Evolutionary conservation across 2,329 filamentous ascomycete genomes (phyloP), one percentile per base, ranked within the genome.

Genomic region (Hawksworthiomyces lignivorus): DNA sequence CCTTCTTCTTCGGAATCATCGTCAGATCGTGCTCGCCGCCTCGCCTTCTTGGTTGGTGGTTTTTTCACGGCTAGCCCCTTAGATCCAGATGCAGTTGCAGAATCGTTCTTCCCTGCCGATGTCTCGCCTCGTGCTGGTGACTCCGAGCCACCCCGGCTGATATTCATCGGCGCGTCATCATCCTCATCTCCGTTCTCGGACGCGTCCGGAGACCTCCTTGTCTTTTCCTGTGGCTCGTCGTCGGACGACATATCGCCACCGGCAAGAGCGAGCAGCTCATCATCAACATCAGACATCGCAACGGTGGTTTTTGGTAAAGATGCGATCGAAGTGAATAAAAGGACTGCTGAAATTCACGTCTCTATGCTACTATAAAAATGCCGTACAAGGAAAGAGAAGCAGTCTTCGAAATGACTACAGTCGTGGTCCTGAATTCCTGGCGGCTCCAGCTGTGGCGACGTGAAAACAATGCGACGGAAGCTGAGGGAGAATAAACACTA

Each of bases 241-340:
- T 73, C 76, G 45, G 77, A 76, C 40, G 69, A 73, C 46, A 72
- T 72, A 47, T 77, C 83, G 52, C 86, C 87, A 55, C 87, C 92
- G 41, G 89, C 92, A 51, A 97, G 80, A 57, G 87, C 89, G 50
- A 97, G 82, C 51, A 97, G 81, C 68, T 96, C 90, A 55, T 90
- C 88, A 60, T 97, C 90, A 52, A 96, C 76, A 58, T 90, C 86
- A 43, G 86, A 84, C 88, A 95, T 94, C 56, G 50, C 73, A 47
- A 44, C 22, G 24, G 12, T 17, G 4, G 20, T 26, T 36, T 26
- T n/a, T n/a, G n/a, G n/a, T n/a, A n/a, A n/a, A n/a, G n/a, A n/a
- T n/a, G n/a, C n/a, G n/a, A n/a, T n/a, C n/a, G n/a, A n/a, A n/a
- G n/a, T n/a, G n/a, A n/a, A n/a, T n/a, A n/a, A n/a, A n/a, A n/a